Evolutionary conservation across 176 grass and related monocot species (phyloP), one percentile per base, ranked within the genome.

Genomic region (Calamus simplicifolius): DNA sequence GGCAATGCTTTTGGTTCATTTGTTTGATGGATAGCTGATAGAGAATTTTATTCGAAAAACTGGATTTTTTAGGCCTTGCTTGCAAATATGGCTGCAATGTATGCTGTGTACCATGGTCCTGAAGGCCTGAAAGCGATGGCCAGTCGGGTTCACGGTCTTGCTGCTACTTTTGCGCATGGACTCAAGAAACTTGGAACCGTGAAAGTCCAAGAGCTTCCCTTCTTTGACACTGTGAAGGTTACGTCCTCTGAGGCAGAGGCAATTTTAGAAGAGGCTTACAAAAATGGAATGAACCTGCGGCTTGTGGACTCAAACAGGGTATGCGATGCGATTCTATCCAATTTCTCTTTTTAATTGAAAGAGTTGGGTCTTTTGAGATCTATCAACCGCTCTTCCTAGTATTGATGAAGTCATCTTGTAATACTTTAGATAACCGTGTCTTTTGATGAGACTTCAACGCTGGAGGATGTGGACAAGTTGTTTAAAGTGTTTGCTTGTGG

Each of bases 41-140:
- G 10, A 43, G 35, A 43, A 13, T 43, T 43, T 7, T 43, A 43
- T 43, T 13, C 8, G 7, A 13, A 43, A 43, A 43, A 13, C 12
- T 13, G 2, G 73, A 59, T 73, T 68, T 68, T 54, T 18, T 62
- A 98, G 94, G 94, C 94, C 12, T 82, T 98, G 75, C 80, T 98
- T n/a, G 94, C 94, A 48, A 98, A 98, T 73, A 98, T 98, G 94
- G 88, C 94, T 29, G 88, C 88, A 50, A 98, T 98, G 94, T 98
- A 93, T 67, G 94, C 94, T 19, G 76, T 98, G 51, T 98, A 98
- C 73, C 94, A 98, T 61, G 94, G 94, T 54, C 94, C 94, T 16
- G 94, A 72, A 66, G 94, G 94, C 49, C 81, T 98, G 1, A 98
- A 93, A 57, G 68, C 55, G 1, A 98, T 98, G 3, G 88, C 88